Percentiles rank a stretch among this genome's conserved stretches.
phyloP scores from a whole-genome alignment of 768 basidiomycete species.

The Mycena olivaceomarginata region DNA sequence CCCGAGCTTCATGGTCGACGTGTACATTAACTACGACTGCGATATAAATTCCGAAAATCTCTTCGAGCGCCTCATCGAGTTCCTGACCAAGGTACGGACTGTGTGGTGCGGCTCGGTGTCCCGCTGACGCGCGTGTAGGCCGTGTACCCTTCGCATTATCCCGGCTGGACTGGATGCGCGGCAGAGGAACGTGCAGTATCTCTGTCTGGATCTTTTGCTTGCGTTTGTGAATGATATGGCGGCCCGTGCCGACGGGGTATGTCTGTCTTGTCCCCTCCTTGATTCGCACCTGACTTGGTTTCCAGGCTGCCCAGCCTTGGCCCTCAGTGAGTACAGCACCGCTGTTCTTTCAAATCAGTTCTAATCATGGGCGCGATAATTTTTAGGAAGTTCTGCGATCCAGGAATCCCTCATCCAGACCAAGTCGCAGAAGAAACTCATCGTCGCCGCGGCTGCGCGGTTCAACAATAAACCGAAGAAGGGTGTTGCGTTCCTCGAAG shows the following conservation, averaged over 20 bases:
- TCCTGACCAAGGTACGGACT: slow-evolving; percentile 86
- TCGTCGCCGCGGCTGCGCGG: slow-evolving; percentile 87
- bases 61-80: slow-evolving; percentile 92
- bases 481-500: slow-evolving; percentile 93
- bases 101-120: slow-evolving; percentile 8
- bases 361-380: slow-evolving; percentile 23
- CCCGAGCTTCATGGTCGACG: slow-evolving; percentile 95
- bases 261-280: slow-evolving; percentile 44
- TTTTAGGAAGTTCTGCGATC: slow-evolving; percentile 72
- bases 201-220: slow-evolving; percentile 92
- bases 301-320: slow-evolving; percentile 74
- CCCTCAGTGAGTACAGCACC: slow-evolving; percentile 68
- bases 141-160: slow-evolving; percentile 83
- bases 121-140: slow-evolving; percentile 68
- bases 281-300: slow-evolving; percentile 32
- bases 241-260: slow-evolving; percentile 70
- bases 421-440: slow-evolving; percentile 92
- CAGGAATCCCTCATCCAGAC: slow-evolving; percentile 76
- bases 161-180: slow-evolving; percentile 76
- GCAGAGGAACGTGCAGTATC: slow-evolving; percentile 86
- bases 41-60: slow-evolving; percentile 98
- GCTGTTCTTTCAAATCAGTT: not conserved
- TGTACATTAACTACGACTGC: slow-evolving; percentile 98
- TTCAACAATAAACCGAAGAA: slow-evolving; percentile 97
- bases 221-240: slow-evolving; percentile 94